A percentile compares a stretch with the other conserved stretches of the same genome.
Conservation (phyloP, 192 early-diverging fungal species). For the Coemansia sp. region DNA sequence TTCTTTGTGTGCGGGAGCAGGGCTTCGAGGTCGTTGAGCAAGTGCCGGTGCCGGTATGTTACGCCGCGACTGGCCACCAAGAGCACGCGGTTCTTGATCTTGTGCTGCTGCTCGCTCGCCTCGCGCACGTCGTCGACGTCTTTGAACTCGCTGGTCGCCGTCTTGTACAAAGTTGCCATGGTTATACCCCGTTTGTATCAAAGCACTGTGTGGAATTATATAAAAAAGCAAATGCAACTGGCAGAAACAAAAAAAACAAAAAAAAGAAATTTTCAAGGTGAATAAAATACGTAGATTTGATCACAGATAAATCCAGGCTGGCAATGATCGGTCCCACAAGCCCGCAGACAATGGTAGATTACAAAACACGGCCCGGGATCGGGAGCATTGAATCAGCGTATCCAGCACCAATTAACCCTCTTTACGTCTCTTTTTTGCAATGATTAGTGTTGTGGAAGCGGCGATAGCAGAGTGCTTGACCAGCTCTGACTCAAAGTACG, state of each 20-base stretch:
- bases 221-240: no score
- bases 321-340: no score
- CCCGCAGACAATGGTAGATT: background rate
- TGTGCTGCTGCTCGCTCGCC: conserved; percentile 57
- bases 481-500: background rate
- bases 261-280: no score
- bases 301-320: no score
- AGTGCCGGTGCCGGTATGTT: conserved; percentile 80
- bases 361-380: no score
- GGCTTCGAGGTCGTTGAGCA: conserved; percentile 83
- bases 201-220: no score
- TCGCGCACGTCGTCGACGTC: conserved; percentile 44
- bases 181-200: background rate
- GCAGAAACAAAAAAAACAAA: no score
- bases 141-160: conserved; percentile 43
- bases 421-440: background rate
- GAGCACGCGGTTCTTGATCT: conserved; percentile 89
- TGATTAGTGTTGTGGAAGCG: background rate
- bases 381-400: no score
- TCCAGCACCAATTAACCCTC: no score
- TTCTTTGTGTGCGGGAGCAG: conserved; percentile 95
- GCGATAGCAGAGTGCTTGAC: background rate
- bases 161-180: conserved; percentile 50
- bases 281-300: background rate
- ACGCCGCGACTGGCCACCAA: conserved; percentile 87